Percentiles rank a stretch among this genome's conserved stretches.
These are phyloP conservation scores for Tephrocybe sp. DNA, from an alignment of 768 basidiomycete species.

Conservation along the genomic window DNA sequence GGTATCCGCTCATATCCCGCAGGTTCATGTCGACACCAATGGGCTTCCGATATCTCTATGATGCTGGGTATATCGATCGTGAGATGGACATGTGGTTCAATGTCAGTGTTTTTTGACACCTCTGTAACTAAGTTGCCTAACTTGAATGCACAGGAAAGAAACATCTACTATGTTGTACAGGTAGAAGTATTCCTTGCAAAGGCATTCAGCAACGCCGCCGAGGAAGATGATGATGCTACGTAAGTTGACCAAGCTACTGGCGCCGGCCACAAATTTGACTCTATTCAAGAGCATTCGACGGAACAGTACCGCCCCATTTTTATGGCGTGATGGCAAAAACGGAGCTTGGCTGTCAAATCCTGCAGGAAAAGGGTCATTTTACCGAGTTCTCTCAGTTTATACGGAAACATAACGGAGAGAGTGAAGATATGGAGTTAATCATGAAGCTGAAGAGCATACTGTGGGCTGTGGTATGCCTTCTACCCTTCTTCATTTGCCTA, in stretches of 20 bases:
- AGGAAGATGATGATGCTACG: conserved; percentile 70
- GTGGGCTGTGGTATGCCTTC: conserved; percentile 88
- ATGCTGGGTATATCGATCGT: conserved; percentile 88
- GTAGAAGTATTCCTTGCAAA: conserved; percentile 90
- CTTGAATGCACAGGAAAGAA: conserved; percentile 78
- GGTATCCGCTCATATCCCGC: not conserved
- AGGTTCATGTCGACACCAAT: conserved; percentile 95
- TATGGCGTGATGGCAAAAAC: conserved; percentile 99
- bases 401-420: conserved; percentile 81
- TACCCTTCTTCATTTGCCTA: not conserved
- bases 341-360: conserved; percentile 87
- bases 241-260: conserved; percentile 22
- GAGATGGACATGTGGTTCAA: conserved; percentile 98
- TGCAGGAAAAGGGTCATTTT: conserved; percentile 91
- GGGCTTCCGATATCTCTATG: conserved; percentile 90
- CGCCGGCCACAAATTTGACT: conserved; percentile 2
- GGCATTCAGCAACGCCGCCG: conserved; percentile 61
- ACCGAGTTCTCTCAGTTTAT: conserved; percentile 89
- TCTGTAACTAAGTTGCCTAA: not conserved
- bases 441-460: conserved; percentile 91
- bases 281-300: conserved; percentile 66
- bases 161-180: conserved; percentile 89
- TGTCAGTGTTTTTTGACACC: conserved; percentile 43
- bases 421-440: conserved; percentile 80
- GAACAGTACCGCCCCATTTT: conserved; percentile 91